Evolutionary conservation across 495 filamentous ascomycete species (phyloP).

Genomic region (Talaromyces liani): DNA sequence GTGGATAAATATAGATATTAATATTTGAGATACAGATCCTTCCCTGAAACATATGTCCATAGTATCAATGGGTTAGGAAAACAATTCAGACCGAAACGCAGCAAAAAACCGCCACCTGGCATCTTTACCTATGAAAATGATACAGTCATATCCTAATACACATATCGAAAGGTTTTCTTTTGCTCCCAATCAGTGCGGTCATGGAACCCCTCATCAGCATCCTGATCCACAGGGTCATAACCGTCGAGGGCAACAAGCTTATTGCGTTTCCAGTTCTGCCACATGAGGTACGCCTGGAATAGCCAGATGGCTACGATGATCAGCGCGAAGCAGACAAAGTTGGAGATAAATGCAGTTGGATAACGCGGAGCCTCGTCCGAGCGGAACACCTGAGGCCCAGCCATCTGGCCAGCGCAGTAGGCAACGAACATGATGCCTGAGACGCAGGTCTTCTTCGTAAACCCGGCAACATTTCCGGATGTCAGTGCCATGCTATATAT

Average conservation of each 20-base stretch:
- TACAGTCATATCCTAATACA: neutral
- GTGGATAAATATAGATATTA: neutral
- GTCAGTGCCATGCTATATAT: conserved; percentile 26
- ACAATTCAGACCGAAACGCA: neutral
- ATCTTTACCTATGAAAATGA: neutral
- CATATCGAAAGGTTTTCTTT: neutral
- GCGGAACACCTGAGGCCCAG: conserved; percentile 1
- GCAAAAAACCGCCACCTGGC: neutral
- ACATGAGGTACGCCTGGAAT: neutral
- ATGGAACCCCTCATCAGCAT: neutral
- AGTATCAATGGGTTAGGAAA: neutral
- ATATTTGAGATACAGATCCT: neutral
- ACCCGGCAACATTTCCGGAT: conserved; percentile 42
- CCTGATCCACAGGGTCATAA: neutral
- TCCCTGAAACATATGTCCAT: neutral
- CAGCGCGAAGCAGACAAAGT: neutral
- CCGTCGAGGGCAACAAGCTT: neutral
- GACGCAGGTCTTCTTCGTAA: conserved; percentile 45
- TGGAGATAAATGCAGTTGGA: neutral
- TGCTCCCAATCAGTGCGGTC: neutral
- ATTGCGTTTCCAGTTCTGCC: neutral
- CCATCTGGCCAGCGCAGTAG: conserved; percentile 14
- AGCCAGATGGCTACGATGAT: neutral
- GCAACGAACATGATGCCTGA: conserved; percentile 14
- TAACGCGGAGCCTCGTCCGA: neutral